Percentiles rank a stretch among this genome's conserved stretches.
Evolutionary conservation across 331 rosid species (phyloP).

Genomic region (Cydonia oblonga): DNA sequence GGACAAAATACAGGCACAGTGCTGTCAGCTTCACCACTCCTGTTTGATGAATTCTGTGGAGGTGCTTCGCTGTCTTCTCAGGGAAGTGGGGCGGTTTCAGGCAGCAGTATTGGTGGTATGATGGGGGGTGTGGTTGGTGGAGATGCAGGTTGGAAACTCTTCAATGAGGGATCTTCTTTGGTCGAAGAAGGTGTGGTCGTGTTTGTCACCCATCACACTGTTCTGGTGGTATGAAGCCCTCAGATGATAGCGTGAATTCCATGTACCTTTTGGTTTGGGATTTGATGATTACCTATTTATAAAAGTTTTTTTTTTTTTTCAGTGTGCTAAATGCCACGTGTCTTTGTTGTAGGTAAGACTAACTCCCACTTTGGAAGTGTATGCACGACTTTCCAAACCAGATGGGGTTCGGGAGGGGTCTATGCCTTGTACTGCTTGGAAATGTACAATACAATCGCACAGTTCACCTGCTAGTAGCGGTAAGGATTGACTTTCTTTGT

Average conservation of each 20-base stretch:
- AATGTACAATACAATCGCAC: conserved; percentile 36
- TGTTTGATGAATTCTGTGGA: conserved; percentile 57
- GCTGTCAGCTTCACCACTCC: conserved; percentile 86
- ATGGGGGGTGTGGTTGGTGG: conserved; percentile 95
- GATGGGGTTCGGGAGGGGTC: conserved; percentile 92
- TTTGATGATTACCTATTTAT: conserved; percentile 10
- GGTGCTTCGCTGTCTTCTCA: conserved; percentile 44
- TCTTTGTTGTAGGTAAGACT: conserved; percentile 57
- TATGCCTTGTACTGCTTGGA: conserved; percentile 97
- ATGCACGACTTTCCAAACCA: conserved; percentile 72
- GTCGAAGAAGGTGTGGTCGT: conserved; percentile 87
- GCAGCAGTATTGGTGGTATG: conserved; percentile 84
- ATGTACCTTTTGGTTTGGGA: conserved; percentile 20
- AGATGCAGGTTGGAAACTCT: conserved; percentile 94
- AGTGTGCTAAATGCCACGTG: conserved; percentile 10
- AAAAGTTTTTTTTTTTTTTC: background rate
- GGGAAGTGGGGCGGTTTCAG: conserved; percentile 43
- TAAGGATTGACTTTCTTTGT: conserved; percentile 15
- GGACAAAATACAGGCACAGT: conserved; percentile 82
- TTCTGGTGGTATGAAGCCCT: conserved; percentile 83
- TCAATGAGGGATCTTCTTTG: conserved; percentile 80
- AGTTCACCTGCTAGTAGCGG: background rate
- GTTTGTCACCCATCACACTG: conserved; percentile 90
- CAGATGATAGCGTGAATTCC: conserved; percentile 33
- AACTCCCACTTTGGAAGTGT: conserved; percentile 60